Base-by-base conservation (phyloP, 2,329 filamentous ascomycete species). In the Ophiostoma novo-ulmi region DNA sequence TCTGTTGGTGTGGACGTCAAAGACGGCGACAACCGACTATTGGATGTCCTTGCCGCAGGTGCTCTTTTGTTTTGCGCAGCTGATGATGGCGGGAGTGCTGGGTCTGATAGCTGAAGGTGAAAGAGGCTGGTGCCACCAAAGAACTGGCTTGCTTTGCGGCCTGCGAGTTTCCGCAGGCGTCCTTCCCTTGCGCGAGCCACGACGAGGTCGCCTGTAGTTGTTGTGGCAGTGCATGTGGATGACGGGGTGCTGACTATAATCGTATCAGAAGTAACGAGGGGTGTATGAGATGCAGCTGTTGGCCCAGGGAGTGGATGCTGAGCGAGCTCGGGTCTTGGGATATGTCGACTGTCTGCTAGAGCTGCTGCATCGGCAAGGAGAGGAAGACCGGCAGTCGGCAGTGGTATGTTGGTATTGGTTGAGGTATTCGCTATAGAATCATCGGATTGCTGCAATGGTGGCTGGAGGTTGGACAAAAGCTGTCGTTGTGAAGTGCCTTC, bases 91-190 rank as follows among this genome's bases (percentile, higher is more conserved):
- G n/a, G 78, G 78, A 73, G 81, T 82, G 74, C 78, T 76, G 76
- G 68, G 73, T 10, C 65, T 68, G 66, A 68, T 73, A 35, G 76
- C 31, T 26, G 77, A 75, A 79, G 70, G 77, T 82, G 81, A 71
- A 83, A 82, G 22, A 83, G 78, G 72, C 82, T 84, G 20, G 82
- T 84, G 20, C 81, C 79, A 8, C 83, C 82, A 75, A 82, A 85
- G 76, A 84, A 84, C 71, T 83, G 81, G 3, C 81, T 77, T 6
- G 80, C 78, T 55, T 79, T 80, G 22, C 81, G 80, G 55, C 79
- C 78, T 67, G 76, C 75, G 7, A 77, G 75, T 71, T 78, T 80
- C 44, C 79, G 77, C 67, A 82, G 76, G 22, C 81, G 80, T 5
- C 82, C 79, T 35, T 80, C 76, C 4, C 55, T 10, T 35, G 55